Conservation (phyloP, 2,329 filamentous ascomycete species). For the Chaetomiaceae sp. region DNA sequence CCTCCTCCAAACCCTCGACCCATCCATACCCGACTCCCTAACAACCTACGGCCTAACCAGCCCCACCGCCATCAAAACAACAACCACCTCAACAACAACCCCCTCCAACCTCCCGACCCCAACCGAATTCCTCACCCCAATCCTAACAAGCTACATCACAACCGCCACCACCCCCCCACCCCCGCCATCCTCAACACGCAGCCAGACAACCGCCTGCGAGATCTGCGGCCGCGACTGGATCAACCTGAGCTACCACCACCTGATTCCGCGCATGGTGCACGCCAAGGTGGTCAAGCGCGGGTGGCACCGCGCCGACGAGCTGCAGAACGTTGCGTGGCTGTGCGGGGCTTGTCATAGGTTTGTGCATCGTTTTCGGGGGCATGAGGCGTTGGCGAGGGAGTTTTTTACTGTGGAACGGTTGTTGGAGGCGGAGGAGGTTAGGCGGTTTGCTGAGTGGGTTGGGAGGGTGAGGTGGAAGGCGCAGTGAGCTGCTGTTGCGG, state of each 20-base stretch:
- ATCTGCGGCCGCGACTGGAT: constrained; percentile 72
- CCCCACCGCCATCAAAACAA: not conserved
- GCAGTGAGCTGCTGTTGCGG: constrained; percentile 9
- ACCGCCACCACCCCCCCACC: constrained; percentile 58
- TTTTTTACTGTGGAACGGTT: constrained; percentile 71
- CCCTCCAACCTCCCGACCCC: constrained; percentile 35
- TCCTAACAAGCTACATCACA: constrained; percentile 59
- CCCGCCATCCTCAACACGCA: constrained; percentile 53
- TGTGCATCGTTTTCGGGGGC: constrained; percentile 68
- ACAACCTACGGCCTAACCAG: constrained; percentile 59
- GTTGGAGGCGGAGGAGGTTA: constrained; percentile 64
- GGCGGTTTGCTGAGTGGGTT: constrained; percentile 68
- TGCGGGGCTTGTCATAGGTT: constrained; percentile 80
- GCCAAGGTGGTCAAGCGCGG: constrained; percentile 69
- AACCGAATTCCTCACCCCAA: constrained; percentile 55
- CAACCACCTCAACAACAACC: too few relatives aligned
- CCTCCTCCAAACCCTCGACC: constrained; percentile 52
- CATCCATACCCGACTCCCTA: constrained; percentile 61
- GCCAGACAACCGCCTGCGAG: constrained; percentile 58
- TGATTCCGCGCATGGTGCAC: constrained; percentile 76
- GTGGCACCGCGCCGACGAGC: constrained; percentile 70
- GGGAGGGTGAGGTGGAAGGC: constrained; percentile 69
- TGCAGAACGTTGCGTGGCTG: constrained; percentile 81
- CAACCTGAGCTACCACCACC: constrained; percentile 74
- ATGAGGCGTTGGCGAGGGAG: constrained; percentile 71